Conservation (phyloP, 805 yeast species). For the Torulaspora gathmanii region DNA sequence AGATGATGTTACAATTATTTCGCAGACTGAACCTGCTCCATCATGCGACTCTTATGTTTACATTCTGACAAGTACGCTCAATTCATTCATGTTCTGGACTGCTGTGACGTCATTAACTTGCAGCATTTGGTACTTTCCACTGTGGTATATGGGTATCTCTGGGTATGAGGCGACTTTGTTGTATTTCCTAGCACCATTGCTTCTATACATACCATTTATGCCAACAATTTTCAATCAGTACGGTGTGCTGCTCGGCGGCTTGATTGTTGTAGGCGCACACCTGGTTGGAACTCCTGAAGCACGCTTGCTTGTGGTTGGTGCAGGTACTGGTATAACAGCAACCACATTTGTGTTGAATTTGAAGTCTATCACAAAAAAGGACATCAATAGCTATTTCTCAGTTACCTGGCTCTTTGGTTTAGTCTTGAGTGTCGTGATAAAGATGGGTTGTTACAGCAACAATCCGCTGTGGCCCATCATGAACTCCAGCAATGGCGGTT, state of each 20-base stretch:
- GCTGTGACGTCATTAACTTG: constrained; percentile 73
- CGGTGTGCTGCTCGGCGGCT: constrained; percentile 43
- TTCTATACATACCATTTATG: constrained; percentile 45
- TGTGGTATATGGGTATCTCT: constrained; percentile 96
- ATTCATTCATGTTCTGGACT: constrained; percentile 82
- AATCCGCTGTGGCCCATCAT: constrained; percentile 97
- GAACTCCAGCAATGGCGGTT: constrained; percentile 82
- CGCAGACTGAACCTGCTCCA: constrained; percentile 13
- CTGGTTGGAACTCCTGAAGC: constrained; percentile 60
- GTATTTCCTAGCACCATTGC: constrained; percentile 53
- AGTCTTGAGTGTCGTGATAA: constrained; percentile 64
- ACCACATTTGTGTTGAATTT: constrained; percentile 57
- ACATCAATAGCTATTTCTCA: constrained; percentile 19
- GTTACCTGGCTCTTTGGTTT: constrained; percentile 52
- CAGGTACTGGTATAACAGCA: constrained; percentile 61
- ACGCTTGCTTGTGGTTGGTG: constrained; percentile 59
- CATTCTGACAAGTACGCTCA: constrained; percentile 41
- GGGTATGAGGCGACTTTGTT: constrained; percentile 80
- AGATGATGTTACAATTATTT: constrained; percentile 17
- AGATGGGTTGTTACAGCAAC: constrained; percentile 72
- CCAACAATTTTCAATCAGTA: constrained; percentile 28
- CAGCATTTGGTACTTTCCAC: constrained; percentile 94
- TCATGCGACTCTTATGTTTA: constrained; percentile 32
- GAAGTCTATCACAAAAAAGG: constrained; percentile 36
- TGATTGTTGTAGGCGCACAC: constrained; percentile 74